phyloP scores from a whole-genome alignment of 2,329 filamentous ascomycete genomes.

The Trichothecium roseum region DNA sequence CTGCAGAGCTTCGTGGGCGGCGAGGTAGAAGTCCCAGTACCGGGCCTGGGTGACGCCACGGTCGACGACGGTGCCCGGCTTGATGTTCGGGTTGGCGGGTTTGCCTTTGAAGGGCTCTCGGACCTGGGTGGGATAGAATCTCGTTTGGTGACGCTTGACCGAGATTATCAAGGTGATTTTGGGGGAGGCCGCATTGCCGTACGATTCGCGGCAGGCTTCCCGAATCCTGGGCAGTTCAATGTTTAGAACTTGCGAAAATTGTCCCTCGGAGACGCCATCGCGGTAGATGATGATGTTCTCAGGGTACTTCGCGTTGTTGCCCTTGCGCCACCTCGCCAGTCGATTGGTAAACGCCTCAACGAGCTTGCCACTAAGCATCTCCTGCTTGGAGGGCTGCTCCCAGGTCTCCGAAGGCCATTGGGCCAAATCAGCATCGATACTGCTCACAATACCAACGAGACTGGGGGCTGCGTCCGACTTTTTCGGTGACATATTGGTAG shows the following conservation, averaged over 20 bases:
- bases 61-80: conserved; percentile 74
- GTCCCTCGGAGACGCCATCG: conserved; percentile 81
- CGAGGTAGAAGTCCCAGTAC: conserved; percentile 78
- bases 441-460: conserved; percentile 72
- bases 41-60: conserved; percentile 67
- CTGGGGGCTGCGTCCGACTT: conserved; percentile 43
- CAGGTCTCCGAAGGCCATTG: conserved; percentile 73
- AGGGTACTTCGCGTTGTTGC: conserved; percentile 47
- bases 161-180: conserved; percentile 67
- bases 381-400: conserved; percentile 52
- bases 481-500: conserved; percentile 44
- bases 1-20: conserved; percentile 70
- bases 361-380: conserved; percentile 58
- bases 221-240: conserved; percentile 59
- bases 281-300: conserved; percentile 75
- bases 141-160: conserved; percentile 80
- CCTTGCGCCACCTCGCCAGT: conserved; percentile 51
- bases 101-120: conserved; percentile 36
- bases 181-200: conserved; percentile 39
- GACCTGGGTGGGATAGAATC: conserved; percentile 63
- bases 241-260: conserved; percentile 60
- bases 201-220: conserved; percentile 50
- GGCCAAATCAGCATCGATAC: conserved; percentile 54
- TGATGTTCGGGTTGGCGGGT: conserved; percentile 40
- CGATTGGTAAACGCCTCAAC: conserved; percentile 52